phyloP scores from a whole-genome alignment of 495 filamentous ascomycete species.

The Thermothielavioides terrestris region DNA sequence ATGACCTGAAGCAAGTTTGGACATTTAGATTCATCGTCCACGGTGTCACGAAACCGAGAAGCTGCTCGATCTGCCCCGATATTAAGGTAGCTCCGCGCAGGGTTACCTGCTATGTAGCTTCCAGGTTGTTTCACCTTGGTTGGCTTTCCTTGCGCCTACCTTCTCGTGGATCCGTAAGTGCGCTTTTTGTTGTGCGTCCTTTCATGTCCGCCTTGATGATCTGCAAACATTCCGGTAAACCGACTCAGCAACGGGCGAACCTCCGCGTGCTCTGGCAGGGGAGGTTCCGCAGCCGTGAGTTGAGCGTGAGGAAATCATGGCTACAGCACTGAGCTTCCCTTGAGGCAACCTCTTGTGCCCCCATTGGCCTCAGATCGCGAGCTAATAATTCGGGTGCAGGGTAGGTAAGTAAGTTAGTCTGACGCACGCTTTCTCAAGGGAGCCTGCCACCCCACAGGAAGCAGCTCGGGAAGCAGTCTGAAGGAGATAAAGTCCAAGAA shows the following conservation, averaged over 20 bases:
- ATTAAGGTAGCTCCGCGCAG: too few species aligned
- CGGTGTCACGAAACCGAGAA: too few species aligned
- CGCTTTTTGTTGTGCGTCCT: not conserved
- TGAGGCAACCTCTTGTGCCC: not conserved
- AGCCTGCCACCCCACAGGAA: too few species aligned
- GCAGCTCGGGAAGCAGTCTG: too few species aligned
- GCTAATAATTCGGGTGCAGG: slow-evolving; percentile 13
- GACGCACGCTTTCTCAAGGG: too few species aligned
- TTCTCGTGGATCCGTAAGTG: not conserved
- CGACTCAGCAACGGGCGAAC: slow-evolving; percentile 26
- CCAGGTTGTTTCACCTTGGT: too few species aligned
- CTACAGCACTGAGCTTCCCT: slow-evolving; percentile 17
- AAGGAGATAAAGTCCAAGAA: too few species aligned
- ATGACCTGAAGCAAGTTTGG: slow-evolving; percentile 76
- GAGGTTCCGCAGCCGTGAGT: slow-evolving; percentile 18
- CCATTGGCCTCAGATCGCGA: not conserved
- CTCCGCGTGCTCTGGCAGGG: not conserved
- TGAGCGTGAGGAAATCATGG: slow-evolving; percentile 24
- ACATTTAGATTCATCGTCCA: slow-evolving; percentile 31
- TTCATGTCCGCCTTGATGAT: slow-evolving; percentile 21
- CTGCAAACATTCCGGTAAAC: slow-evolving; percentile 28
- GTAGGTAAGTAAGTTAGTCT: too few species aligned
- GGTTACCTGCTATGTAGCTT: too few species aligned
- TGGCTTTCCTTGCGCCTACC: too few species aligned
- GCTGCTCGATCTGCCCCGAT: too few species aligned